These are phyloP conservation scores for Phytophthora idaei DNA, from an alignment of 352 stramenopile genomes.

Conservation along the genomic window DNA sequence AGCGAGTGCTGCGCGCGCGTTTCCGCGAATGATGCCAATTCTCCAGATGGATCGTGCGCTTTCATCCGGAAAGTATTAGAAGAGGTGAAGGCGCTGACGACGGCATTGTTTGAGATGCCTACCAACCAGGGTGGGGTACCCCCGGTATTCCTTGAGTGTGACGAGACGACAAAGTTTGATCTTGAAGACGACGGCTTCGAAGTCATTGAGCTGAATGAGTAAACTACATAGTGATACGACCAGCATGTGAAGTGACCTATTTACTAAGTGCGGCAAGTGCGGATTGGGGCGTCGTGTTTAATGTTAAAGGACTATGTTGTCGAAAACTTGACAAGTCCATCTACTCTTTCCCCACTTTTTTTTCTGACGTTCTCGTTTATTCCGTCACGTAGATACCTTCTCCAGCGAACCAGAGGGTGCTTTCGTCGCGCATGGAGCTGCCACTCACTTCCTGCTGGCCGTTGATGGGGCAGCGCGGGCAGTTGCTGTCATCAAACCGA, in stretches of 20 bases:
- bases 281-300: constrained; percentile 24
- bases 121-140: constrained; percentile 79
- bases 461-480: constrained; percentile 82
- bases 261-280: constrained; percentile 12
- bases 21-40: constrained; percentile 8
- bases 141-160: constrained; percentile 66
- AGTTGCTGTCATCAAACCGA: constrained; percentile 84
- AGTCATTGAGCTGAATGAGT: constrained; percentile 47
- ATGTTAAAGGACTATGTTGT: constrained; percentile 29
- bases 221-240: background rate
- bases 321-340: constrained; percentile 7
- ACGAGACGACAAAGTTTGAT: constrained; percentile 76
- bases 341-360: constrained; percentile 11
- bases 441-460: constrained; percentile 86
- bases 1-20: constrained; percentile 51
- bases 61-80: constrained; percentile 59
- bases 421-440: constrained; percentile 46
- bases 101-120: constrained; percentile 72
- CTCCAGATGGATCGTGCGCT: constrained; percentile 30
- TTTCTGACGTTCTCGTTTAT: constrained; percentile 23
- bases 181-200: constrained; percentile 86
- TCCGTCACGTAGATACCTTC: constrained; percentile 85
- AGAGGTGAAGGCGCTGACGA: constrained; percentile 54
- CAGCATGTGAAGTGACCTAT: background rate
- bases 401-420: constrained; percentile 77